A percentile compares a stretch with the other conserved stretches of the same genome.
These are phyloP conservation scores for Xylaria sp. DNA, from an alignment of 2,329 filamentous ascomycete species.

Conservation along the genomic window DNA sequence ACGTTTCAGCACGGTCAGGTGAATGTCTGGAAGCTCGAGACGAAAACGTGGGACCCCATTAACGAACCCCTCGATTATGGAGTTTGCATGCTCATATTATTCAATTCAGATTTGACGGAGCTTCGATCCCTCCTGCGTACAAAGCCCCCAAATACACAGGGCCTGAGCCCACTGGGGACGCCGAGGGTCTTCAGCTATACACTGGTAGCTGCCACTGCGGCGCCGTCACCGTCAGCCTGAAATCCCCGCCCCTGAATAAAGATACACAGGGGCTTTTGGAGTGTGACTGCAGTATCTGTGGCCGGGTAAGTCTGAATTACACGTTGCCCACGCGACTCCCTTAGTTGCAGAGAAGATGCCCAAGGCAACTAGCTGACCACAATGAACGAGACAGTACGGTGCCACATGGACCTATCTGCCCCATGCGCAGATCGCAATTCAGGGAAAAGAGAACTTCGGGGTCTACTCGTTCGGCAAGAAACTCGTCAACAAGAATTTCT, in stretches of 20 bases:
- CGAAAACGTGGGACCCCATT: slow-evolving; percentile 50
- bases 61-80: background rate
- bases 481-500: slow-evolving; percentile 58
- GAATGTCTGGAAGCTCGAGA: slow-evolving; percentile 56
- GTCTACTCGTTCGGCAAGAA: slow-evolving; percentile 53
- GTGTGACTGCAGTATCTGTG: slow-evolving; percentile 65
- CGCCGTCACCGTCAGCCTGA: slow-evolving; percentile 57
- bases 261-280: slow-evolving; percentile 50
- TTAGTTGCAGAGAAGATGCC: background rate
- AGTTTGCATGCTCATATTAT: slow-evolving; percentile 10
- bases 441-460: slow-evolving; percentile 54
- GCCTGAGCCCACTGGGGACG: slow-evolving; percentile 52
- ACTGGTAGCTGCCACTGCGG: slow-evolving; percentile 66
- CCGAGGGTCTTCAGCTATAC: slow-evolving; percentile 56
- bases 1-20: slow-evolving; percentile 56
- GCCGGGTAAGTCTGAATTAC: slow-evolving; percentile 25
- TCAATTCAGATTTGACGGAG: slow-evolving; percentile 53
- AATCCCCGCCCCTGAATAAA: slow-evolving; percentile 56
- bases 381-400: slow-evolving; percentile 51
- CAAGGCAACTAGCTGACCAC: slow-evolving; percentile 2
- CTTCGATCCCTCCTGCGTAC: slow-evolving; percentile 49
- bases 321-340: background rate
- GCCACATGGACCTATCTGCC: slow-evolving; percentile 59
- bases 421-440: slow-evolving; percentile 54
- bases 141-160: slow-evolving; percentile 54